Evolutionary conservation across 805 yeast genomes (phyloP), one percentile per base, ranked within the genome.

Genomic region (Candida coquimbonensis): DNA sequence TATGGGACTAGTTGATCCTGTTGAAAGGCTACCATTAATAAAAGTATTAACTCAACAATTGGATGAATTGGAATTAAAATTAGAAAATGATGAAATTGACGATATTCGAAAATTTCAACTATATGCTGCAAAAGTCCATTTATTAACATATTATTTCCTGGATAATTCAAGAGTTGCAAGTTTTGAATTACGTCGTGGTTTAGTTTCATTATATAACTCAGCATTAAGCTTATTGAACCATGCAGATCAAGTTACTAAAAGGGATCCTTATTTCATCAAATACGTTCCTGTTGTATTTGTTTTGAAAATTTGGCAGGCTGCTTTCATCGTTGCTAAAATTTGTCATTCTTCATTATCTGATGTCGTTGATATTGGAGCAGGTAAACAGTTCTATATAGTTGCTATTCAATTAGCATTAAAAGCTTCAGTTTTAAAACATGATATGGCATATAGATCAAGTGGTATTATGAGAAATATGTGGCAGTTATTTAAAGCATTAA

Each of bases 401-500:
- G 93, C 93, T 1, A 79, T 86, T 21, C 70, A 75, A 17, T 64
- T 86, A 39, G 80, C 93, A 2, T 75, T 80, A 47, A 80, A 80
- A 49, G 95, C 96, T 0, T 87, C 96, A 0, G 83, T 91, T 27
- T 70, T 87, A 55, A 88, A 88, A 56, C 93, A 90, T 65, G 99
- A 91, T 60, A 81, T 93, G 73, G 87, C 97, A 0, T 87, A 87
- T 61, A 75, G 98, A 53, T 86, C 96, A 0, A 81, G 95, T 39
- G 96, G 96, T 9, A 88, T 93, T 48, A 87, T 93, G 93, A 77
- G 85, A 57, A 89, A 89, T 59, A 82, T 89, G 70, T 91, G 99
- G 99, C 87, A 84, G 49, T 71, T 89, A 48, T 86, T 86, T 63
- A 77, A 83, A 42, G 74, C 83, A 5, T 67, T 89, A 53, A 77